Evolutionary conservation across 1,284 basidiomycete species (phyloP).

Genomic region (Moesziomyces parantarcticus): DNA sequence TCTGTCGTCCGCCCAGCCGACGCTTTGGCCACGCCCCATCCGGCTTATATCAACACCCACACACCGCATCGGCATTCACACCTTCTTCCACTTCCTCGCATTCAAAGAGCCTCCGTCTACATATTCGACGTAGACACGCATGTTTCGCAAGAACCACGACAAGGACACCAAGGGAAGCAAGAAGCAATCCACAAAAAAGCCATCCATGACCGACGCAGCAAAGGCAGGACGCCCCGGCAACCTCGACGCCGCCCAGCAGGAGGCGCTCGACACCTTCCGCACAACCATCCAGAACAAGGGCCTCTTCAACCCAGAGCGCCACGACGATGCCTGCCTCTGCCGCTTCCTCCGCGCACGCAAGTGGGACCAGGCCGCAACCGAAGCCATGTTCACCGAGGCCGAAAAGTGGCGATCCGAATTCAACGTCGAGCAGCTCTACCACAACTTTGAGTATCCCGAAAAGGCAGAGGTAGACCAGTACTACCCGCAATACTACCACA

Average conservation of each 20-base stretch:
- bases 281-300: slow-evolving; percentile 58
- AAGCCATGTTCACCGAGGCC: slow-evolving; percentile 82
- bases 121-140: slow-evolving; percentile 7
- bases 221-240: slow-evolving; percentile 60
- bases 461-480: slow-evolving; percentile 85
- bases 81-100: not conserved
- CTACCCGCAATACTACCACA: slow-evolving; percentile 95
- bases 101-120: not conserved
- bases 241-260: slow-evolving; percentile 60
- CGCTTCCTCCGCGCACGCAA: slow-evolving; percentile 89
- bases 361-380: slow-evolving; percentile 85
- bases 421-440: slow-evolving; percentile 84
- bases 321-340: slow-evolving; percentile 66
- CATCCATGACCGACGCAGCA: slow-evolving; percentile 38
- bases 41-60: not conserved
- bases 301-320: slow-evolving; percentile 61
- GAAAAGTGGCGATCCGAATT: slow-evolving; percentile 93
- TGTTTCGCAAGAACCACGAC: slow-evolving; percentile 51
- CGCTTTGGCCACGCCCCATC: too few relatives aligned
- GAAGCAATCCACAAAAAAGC: slow-evolving; percentile 31
- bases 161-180: slow-evolving; percentile 54
- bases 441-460: slow-evolving; percentile 89
- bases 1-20: too few relatives aligned
- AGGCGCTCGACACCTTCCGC: slow-evolving; percentile 59
- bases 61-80: not conserved